Conservation (phyloP, 768 basidiomycete genomes). For the Lactarius quietus region DNA sequence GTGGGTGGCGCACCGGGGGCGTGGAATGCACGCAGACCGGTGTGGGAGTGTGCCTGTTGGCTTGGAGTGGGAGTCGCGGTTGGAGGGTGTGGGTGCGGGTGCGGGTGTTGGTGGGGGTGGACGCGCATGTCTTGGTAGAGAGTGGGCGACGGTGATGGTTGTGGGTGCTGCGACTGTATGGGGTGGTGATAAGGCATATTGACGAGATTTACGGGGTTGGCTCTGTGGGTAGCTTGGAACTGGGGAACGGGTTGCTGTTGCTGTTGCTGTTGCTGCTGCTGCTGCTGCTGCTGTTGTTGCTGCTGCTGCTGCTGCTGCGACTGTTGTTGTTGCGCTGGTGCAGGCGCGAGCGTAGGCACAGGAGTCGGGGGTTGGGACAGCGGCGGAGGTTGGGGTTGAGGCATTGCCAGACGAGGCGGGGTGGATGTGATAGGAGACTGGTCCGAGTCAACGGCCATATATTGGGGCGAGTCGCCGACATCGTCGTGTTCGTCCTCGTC, state of each 20-base stretch:
- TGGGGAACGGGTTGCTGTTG: constrained; percentile 12
- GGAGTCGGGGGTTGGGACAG: constrained; percentile 12
- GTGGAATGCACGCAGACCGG: constrained; percentile 18
- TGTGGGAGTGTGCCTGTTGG: constrained; percentile 17
- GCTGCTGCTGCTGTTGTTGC: background rate
- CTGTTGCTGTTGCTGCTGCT: constrained; percentile 10
- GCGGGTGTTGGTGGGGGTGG: constrained; percentile 9
- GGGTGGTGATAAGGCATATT: constrained; percentile 26
- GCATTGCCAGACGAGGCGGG: constrained; percentile 6
- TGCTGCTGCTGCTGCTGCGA: background rate
- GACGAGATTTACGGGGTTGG: constrained; percentile 15
- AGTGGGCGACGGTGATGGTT: constrained; percentile 26
- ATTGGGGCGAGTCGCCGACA: constrained; percentile 28
- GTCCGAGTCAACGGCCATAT: constrained; percentile 16
- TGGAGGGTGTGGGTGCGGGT: constrained; percentile 16
- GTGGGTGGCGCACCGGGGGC: constrained; percentile 12
- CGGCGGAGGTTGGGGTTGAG: constrained; percentile 3
- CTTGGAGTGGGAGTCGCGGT: constrained; percentile 3
- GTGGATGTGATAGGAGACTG: constrained; percentile 13
- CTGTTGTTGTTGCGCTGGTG: constrained; percentile 13
- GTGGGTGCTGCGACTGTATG: constrained; percentile 26
- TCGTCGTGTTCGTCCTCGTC: constrained; percentile 50
- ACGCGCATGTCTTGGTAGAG: constrained; percentile 28
- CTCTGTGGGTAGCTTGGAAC: constrained; percentile 8
- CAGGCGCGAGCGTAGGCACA: constrained; percentile 17